Percentiles rank a stretch among this genome's conserved stretches.
phyloP scores from a whole-genome alignment of 2,329 filamentous ascomycete species.

The Colletotrichum theobromicola region DNA sequence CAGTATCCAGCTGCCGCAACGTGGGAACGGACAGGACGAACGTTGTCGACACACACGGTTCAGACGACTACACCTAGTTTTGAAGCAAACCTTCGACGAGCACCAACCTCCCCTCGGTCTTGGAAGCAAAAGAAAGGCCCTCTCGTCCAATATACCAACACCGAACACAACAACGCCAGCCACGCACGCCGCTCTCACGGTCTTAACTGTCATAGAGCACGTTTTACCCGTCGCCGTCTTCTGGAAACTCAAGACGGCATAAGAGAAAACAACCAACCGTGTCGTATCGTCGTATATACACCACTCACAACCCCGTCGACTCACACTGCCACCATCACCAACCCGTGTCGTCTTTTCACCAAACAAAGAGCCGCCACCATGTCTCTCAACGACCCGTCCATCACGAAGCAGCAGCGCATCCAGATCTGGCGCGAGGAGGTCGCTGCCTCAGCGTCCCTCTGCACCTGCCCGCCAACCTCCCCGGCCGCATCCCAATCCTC shows the following conservation, averaged over 20 bases:
- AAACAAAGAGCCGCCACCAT: background rate
- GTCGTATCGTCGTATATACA: background rate
- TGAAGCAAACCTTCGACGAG: background rate
- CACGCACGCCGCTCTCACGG: background rate
- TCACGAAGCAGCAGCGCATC: conserved; percentile 38
- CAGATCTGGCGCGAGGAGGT: conserved; percentile 58
- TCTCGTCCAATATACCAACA: background rate
- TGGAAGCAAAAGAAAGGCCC: background rate
- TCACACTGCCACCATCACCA: background rate
- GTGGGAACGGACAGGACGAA: background rate
- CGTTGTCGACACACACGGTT: background rate
- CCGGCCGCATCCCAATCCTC: conserved; percentile 29
- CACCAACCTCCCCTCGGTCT: background rate
- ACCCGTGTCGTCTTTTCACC: background rate
- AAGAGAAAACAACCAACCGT: background rate
- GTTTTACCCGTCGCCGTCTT: background rate
- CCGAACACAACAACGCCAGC: background rate
- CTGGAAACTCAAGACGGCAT: background rate
- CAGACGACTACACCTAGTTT: conserved; percentile 1
- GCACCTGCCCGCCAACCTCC: conserved; percentile 35
- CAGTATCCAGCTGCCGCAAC: background rate
- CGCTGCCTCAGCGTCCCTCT: conserved; percentile 36
- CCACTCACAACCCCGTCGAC: background rate
- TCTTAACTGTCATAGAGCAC: background rate
- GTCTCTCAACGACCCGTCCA: background rate